These are phyloP conservation scores for Chrysochromulina parva DNA, from an alignment of 78 protist genomes.

Conservation along the genomic window DNA sequence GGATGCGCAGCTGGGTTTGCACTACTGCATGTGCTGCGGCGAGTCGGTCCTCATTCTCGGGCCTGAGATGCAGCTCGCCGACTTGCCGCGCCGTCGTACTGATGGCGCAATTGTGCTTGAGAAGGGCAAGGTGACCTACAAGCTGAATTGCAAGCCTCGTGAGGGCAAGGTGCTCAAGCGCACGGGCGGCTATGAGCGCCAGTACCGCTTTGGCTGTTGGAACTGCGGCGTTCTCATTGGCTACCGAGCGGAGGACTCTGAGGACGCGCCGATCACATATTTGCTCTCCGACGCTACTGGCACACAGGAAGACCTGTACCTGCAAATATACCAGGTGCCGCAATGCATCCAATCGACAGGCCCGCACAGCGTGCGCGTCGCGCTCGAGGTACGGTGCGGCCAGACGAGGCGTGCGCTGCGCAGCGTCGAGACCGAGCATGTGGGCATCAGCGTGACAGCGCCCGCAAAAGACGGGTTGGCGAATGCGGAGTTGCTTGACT, in stretches of 20 bases:
- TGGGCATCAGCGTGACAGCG: background rate
- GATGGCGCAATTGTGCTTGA: slow-evolving; percentile 10
- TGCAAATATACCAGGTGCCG: background rate
- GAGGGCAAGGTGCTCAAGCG: background rate
- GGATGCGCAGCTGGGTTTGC: background rate
- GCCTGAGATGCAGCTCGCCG: background rate
- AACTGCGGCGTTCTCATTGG: background rate
- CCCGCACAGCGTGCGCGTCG: background rate
- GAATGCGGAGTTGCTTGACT: background rate
- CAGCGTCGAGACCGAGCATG: background rate
- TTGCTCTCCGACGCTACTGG: background rate
- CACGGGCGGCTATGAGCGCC: background rate
- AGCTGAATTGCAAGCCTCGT: background rate
- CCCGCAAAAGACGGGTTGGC: background rate
- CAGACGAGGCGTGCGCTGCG: background rate
- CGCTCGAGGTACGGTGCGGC: background rate
- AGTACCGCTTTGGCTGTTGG: background rate
- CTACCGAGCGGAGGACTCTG: background rate
- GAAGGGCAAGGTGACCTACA: no score
- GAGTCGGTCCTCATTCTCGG: background rate
- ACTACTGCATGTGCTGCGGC: slow-evolving; percentile 1
- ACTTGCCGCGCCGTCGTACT: background rate
- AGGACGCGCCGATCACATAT: background rate
- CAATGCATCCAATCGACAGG: background rate
- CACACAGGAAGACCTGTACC: background rate